Evolutionary conservation across 108 stramenopile genomes (phyloP), one percentile per base, ranked within the genome.

Genomic region (Skeletonema tropicum): DNA sequence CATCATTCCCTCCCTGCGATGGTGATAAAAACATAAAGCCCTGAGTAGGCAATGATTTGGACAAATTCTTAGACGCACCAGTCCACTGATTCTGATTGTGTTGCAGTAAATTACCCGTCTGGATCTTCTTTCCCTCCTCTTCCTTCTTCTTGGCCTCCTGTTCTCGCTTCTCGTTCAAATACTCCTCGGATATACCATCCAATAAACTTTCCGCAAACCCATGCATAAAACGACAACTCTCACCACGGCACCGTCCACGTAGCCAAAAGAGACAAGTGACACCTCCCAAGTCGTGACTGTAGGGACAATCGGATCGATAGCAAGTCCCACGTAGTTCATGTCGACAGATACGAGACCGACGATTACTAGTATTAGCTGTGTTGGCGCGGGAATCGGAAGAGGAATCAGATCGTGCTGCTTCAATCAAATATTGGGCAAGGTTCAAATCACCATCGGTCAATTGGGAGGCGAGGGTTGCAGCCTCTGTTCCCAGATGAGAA

Each of bases 191-290:
- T 8, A 89, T 80, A 3, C 87, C 87, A 33, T 89, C 84, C 60
- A 90, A 26, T 21, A 86, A 68, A 67, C 82, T 90, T 15, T 85
- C 85, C 42, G 74, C 60, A 67, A 90, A 93, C 36, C 89, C 89
- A 57, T 93, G 92, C 49, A 86, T 49, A 48, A 93, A 93, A 12
- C 79, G 87, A 73, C 92, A 93, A 30, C 72, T 57, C n/a, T 66
- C 69, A 11, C 84, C 86, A 57, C 83, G 79, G 69, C 92, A 93
- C 17, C 90, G 80, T 14, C 92, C 92, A 36, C 88, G 83, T 15
- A 93, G 33, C 92, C 92, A 93, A 62, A 93, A 93, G 35, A 89
- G 61, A 63, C 92, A 93, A 2, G 90, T 89, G 33, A 89, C 84
- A 12, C 89, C 88, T 1, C 82, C 88, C 14, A 93, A 76, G 60